Evolutionary conservation across 1,139 yeast genomes (phyloP), one percentile per base, ranked within the genome.

Genomic region (Hansenula sp.): DNA sequence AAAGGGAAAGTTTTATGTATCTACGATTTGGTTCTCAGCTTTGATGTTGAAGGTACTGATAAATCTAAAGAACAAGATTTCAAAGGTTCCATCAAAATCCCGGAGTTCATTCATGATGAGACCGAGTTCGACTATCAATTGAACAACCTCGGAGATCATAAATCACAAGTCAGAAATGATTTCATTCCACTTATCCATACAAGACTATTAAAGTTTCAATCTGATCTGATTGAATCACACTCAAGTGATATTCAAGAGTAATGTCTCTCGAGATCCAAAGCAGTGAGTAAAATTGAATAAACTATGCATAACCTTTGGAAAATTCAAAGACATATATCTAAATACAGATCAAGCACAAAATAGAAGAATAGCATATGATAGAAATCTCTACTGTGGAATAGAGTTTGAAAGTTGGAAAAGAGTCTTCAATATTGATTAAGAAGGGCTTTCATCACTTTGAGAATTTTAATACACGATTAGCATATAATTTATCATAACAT

Each of bases 1-100:
- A 85, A 85, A 65, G 93, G 91, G 11, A 83, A 81, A 63, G 88
- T 82, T 15, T 76, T 80, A 57, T 84, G 93, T 57, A 81, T 84
- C 44, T 84, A 76, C 56, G 94, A 85, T 60, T 62, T 85, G 74
- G 69, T 66, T 41, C 63, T 84, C 40, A 71, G 68, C 49, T 72
- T 84, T 48, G 55, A 67, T 16, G 67, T 81, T 16, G 58, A 62
- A 18, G 74, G 73, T 13, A 50, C 57, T 7, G 54, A 52, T 13
- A 57, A 52, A 19, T 60, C 54, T 3, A 62, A 57, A 21, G 66
- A 62, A 4, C 63, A 58, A 6, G 55, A 53, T 10, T 55, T 65
- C 37, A 49, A 54, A 29, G 81, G 75, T 40, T 68, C 71, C 13
- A 63, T 82, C 35, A 54, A 64, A 10, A 60, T 85, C 33, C 81